Conservation (phyloP, 208 protist species). For the Trypanosoma mega region DNA sequence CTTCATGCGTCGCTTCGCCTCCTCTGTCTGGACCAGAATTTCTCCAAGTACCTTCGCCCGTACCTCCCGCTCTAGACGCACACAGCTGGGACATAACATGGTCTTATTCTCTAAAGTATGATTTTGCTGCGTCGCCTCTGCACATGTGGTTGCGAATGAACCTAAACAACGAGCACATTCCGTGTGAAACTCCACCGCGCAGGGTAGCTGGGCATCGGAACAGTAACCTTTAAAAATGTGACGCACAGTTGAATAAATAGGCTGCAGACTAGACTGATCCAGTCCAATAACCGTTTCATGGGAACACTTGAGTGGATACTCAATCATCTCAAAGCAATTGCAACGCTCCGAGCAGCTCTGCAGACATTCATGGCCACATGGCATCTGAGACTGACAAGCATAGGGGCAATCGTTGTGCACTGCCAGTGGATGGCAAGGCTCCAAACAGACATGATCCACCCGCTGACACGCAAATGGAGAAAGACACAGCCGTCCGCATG, state of each 20-base stretch:
- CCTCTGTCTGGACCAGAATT: conserved; percentile 62
- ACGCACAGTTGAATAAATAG: conserved; percentile 68
- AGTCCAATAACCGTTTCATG: conserved; percentile 72
- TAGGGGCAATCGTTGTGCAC: conserved; percentile 55
- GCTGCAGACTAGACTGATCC: conserved; percentile 56
- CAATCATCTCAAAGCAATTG: conserved; percentile 81
- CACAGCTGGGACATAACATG: conserved; percentile 63
- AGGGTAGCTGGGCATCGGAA: conserved; percentile 60
- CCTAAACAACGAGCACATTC: conserved; percentile 80
- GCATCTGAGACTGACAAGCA: conserved; percentile 48
- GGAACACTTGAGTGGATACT: conserved; percentile 54
- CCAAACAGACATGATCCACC: conserved; percentile 59
- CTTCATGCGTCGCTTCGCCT: conserved; percentile 65
- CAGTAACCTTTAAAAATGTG: conserved; percentile 85
- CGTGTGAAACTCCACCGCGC: conserved; percentile 68
- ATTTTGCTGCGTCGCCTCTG: conserved; percentile 52
- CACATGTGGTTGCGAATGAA: conserved; percentile 55
- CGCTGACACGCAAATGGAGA: conserved; percentile 52
- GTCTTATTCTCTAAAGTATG: conserved; percentile 55
- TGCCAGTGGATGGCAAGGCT: conserved; percentile 57
- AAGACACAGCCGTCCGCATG: conserved; percentile 66
- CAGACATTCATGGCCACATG: conserved; percentile 79
- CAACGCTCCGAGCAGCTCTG: conserved; percentile 54
- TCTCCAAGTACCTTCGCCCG: conserved; percentile 65
- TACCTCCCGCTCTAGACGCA: conserved; percentile 68